Evolutionary conservation across 441 rosid species (phyloP).

Genomic region (Brassica hybrid): DNA sequence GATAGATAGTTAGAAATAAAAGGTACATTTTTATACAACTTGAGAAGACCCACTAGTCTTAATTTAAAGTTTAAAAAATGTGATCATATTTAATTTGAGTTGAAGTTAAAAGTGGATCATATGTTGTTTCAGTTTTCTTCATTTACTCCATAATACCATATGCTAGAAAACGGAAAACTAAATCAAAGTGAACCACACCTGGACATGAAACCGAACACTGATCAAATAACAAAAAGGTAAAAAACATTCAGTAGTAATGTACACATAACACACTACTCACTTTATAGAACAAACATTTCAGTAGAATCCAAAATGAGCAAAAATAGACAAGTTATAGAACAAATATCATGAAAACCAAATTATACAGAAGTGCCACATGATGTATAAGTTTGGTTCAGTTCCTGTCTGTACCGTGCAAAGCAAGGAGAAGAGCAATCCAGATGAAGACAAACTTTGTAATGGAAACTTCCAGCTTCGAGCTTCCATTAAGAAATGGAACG

Average conservation of each 20-base stretch:
- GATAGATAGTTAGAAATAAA: no score
- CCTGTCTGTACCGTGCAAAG: slow-evolving; percentile 24
- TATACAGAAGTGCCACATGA: slow-evolving; percentile 1
- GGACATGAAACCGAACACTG: slow-evolving; percentile 15
- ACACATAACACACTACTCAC: slow-evolving; percentile 26
- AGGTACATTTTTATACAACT: no score
- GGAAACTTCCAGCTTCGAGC: slow-evolving; percentile 29
- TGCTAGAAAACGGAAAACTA: background rate
- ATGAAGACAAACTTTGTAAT: slow-evolving; percentile 9
- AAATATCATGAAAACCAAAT: slow-evolving; percentile 23
- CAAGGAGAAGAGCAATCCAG: slow-evolving; percentile 38
- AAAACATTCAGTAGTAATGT: slow-evolving; percentile 5
- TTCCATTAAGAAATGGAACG: slow-evolving; percentile 47
- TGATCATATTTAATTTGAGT: background rate
- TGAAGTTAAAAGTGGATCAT: background rate
- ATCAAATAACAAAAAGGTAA: background rate
- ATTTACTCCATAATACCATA: slow-evolving; percentile 2
- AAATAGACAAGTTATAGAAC: slow-evolving; percentile 15
- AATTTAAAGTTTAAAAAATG: background rate
- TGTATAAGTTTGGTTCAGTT: slow-evolving; percentile 19
- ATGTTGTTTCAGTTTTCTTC: background rate
- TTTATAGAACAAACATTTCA: slow-evolving; percentile 12
- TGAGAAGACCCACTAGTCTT: background rate
- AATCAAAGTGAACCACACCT: background rate
- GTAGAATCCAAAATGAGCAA: background rate